Conservation (phyloP, 345 rosid genomes). For the Populus davidiana region DNA sequence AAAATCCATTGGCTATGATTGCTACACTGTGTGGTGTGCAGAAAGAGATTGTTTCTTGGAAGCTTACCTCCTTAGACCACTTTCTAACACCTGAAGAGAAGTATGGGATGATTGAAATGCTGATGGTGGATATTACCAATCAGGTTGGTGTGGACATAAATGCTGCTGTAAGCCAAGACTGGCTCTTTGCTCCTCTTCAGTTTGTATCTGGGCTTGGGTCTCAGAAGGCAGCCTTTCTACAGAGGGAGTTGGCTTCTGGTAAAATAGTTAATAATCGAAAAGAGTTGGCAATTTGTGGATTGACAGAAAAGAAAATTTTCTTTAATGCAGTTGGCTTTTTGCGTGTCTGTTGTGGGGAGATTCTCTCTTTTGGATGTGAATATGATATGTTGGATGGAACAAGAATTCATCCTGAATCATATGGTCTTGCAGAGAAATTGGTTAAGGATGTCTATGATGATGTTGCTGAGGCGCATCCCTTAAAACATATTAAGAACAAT, state of each 20-base stretch:
- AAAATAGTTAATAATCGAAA: not conserved
- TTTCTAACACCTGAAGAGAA: conserved; percentile 11
- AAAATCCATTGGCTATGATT: conserved; percentile 23
- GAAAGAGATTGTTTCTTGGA: conserved; percentile 15
- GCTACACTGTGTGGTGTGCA: conserved; percentile 3
- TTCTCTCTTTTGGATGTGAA: not conserved
- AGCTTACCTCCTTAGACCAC: conserved; percentile 8
- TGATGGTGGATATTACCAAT: conserved; percentile 13
- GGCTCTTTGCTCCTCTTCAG: conserved; percentile 15
- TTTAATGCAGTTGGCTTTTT: conserved; percentile 14
- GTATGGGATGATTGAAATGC: conserved; percentile 10
- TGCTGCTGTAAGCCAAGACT: not conserved
- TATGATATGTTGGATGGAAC: conserved; percentile 9
- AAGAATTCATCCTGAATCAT: conserved; percentile 16
- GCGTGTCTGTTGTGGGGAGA: not conserved
- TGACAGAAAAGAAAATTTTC: conserved; percentile 8
- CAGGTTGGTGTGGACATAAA: conserved; percentile 13
- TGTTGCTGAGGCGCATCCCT: not conserved
- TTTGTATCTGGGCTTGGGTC: conserved; percentile 18
- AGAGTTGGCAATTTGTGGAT: conserved; percentile 5
- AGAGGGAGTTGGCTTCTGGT: not conserved
- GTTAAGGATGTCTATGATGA: not conserved
- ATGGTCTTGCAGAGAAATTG: conserved; percentile 9
- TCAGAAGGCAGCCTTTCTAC: not conserved
- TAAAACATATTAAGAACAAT: not conserved